Evolutionary conservation across 352 stramenopile genomes (phyloP).

Genomic region (Globisporangium solare): DNA sequence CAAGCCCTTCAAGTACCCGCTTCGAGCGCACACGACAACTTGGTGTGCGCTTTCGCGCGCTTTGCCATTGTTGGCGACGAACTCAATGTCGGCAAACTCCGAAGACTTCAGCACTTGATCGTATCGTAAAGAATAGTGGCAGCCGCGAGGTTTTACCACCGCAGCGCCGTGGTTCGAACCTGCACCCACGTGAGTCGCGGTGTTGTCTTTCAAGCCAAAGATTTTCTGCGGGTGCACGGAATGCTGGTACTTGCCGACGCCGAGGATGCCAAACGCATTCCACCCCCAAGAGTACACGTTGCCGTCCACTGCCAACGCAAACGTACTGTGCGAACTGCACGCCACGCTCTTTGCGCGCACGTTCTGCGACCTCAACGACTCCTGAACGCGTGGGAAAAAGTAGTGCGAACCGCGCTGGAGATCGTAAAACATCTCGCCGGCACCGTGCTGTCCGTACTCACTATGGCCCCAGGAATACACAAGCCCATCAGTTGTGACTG

Average conservation of each 20-base stretch:
- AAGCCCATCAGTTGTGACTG: constrained; percentile 43
- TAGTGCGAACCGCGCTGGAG: constrained; percentile 74
- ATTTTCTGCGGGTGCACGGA: constrained; percentile 63
- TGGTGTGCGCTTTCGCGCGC: constrained; percentile 33
- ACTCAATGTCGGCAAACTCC: constrained; percentile 56
- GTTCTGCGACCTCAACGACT: constrained; percentile 37
- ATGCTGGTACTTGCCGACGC: constrained; percentile 71
- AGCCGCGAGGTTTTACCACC: constrained; percentile 45
- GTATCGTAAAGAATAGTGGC: constrained; percentile 62
- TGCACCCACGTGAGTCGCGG: constrained; percentile 42
- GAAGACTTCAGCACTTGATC: constrained; percentile 39
- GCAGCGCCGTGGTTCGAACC: constrained; percentile 70
- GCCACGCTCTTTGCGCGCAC: constrained; percentile 27
- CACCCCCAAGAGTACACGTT: constrained; percentile 84
- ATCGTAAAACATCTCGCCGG: constrained; percentile 57
- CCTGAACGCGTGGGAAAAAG: constrained; percentile 59
- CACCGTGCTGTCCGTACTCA: constrained; percentile 80
- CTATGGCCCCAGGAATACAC: constrained; percentile 79
- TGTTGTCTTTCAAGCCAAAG: constrained; percentile 55
- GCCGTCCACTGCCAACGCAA: constrained; percentile 47
- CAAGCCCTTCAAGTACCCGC: constrained; percentile 51
- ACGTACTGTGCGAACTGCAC: constrained; percentile 77
- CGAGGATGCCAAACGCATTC: constrained; percentile 76
- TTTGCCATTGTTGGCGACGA: constrained; percentile 26
- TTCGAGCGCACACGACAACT: constrained; percentile 54